Evolutionary conservation across 177 flowering plant species (phyloP), one percentile per base, ranked within the genome.

Genomic region (Vitis hybrid): DNA sequence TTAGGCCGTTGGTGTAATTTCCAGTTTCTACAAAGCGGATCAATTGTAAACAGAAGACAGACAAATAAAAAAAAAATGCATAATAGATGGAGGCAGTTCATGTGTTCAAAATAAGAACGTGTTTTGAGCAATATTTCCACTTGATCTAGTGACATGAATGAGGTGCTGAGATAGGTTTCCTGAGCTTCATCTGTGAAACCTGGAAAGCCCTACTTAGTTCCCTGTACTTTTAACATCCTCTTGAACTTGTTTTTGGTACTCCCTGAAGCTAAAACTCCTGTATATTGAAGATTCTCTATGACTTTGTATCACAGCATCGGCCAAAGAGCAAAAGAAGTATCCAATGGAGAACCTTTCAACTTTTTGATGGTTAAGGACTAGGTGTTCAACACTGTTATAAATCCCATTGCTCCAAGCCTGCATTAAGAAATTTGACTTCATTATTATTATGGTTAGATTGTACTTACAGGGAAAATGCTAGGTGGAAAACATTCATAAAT

Each of bases 371-470:
- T 81, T 66, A 32, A 81, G 60, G 66, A 83, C 86, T 52, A 72
- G 30, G 68, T 83, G 86, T 56, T 71, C 51, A 14, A 81, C 64
- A 60, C 86, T 83, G 63, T 71, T 80, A 66, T 78, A 83, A 9
- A 66, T 60, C 2, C 68, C 78, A 63, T 83, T 83, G 78, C 85
- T 82, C 70, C 75, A 66, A 48, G 81, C 85, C 85, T 82, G 60
- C 66, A 61, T 52, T 4, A 52, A 4, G 6, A 52, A 52, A 12
- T 30, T 11, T 12, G 15, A 52, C 15, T n/a, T 12, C 56, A 52
- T 4, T 4, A 12, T 30, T 0, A 30, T 30, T 52, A 52, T 11
- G 56, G 14, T 11, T 10, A 12, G 56, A 13, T 12, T 4, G 6
- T 12, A 52, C 15, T 52, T 30, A 4, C 5, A 30, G 1, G 15